Base-by-base conservation (phyloP, 768 basidiomycete species). In the Leccinum incarnatum region DNA sequence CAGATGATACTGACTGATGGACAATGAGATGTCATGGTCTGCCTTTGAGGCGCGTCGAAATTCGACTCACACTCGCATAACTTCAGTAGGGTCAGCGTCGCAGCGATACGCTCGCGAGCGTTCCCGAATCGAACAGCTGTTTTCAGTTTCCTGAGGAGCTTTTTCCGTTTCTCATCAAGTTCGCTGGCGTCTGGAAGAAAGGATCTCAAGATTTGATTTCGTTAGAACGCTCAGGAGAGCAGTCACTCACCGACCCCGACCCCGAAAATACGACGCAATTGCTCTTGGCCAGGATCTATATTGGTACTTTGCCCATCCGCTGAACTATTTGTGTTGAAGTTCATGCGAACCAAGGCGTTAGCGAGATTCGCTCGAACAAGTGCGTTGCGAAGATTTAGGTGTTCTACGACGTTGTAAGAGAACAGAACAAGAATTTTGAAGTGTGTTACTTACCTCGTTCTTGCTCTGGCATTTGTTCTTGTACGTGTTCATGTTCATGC, bases 81-180 rank as follows among this genome's bases (percentile, higher is more conserved):
- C 21, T 64, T 66, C 42, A 70, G 2, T 21, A 70, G 17, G 2
- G 69, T 69, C 53, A 71, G 32, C 5, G 69, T 71, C 8, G 69
- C 62, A 30, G 67, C 62, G 2, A 60, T 64, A 11, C 68, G 69
- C 25, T 62, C 67, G n/a, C 51, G 57, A 14, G 51, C 29, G 30
- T 56, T 55, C 8, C 54, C 49, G 0, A 19, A 50, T 34, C 52
- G 37, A 42, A 55, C 36, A 6, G 58, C 62, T 0, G 2, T 27
- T 25, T 52, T 64, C 21, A 69, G 32, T 45, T 62, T 58, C 12
- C 27, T 17, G 6, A 69, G 61, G 32, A 69, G 62, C 15, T 27
- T 57, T 42, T 10, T 32, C 1, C 65, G 64, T 7, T 5, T 9
- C 1, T 12, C 19, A 5, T 1, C 29, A 30, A 67, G 64, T 21